Evolutionary conservation across 371 early-diverging fungal species (phyloP), one percentile per base, ranked within the genome.

Genomic region (Dipsacomyces acuminosporus): DNA sequence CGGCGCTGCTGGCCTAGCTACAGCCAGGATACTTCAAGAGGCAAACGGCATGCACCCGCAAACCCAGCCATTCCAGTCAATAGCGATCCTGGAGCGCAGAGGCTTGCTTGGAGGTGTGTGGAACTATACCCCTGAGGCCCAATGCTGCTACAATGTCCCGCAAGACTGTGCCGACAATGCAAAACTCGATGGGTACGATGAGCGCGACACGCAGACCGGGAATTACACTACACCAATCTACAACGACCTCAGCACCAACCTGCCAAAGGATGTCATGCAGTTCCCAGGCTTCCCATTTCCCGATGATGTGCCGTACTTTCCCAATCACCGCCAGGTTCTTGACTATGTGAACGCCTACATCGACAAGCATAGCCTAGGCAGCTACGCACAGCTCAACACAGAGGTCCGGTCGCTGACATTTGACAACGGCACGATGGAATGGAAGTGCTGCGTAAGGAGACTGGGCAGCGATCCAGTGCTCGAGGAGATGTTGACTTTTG

Each of bases 201-300:
- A 45, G 26, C 48, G 58, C 15, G 41, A 49, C 19, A 13, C n/a
- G 2, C 20, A 9, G 11, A 54, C 58, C 2, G 38, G 45, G 23
- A 34, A 54, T 3, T 58, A 50, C 8, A 59, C 64, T 0, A 64
- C 81, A 1, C 74, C 85, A 9, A 72, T 85, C 21, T 83, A 85
- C 58, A 67, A 71, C 19, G 59, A 72, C n/a, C 62, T 85, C 2
- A 76, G 70, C 40, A 80, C 83, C n/a, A 85, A 85, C 51, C 56
- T 85, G 13, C 80, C 85, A 14, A 74, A 61, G 3, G 64, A 69
- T 19, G 74, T 83, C 15, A 85, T 85, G 85, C 59, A 67, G 33
- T 82, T 71, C 45, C 72, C 75, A 8, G 81, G 78, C 51, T 48
- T 63, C 14, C 71, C 77, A 0, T 82, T 82, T 48, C 73, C 75